These are phyloP conservation scores for Prorocentrum cordatum DNA, from an alignment of 169 alveolate genomes.

Conservation along the genomic window DNA sequence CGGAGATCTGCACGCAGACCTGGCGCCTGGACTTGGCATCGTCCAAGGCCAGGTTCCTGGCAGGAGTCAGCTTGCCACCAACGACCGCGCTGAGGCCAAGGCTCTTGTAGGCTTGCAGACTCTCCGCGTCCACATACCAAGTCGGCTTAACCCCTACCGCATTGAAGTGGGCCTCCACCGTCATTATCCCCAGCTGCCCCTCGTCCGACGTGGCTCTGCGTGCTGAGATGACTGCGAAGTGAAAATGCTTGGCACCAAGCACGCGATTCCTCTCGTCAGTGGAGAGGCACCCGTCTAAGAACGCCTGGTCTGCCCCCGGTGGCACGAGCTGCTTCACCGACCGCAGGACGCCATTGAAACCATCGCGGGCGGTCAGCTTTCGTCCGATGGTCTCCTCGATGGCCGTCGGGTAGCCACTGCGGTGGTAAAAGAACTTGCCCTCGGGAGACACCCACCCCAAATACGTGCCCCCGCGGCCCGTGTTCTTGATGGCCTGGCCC, in stretches of 20 bases:
- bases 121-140: background rate
- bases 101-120: background rate
- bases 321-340: too few species aligned
- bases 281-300: too few species aligned
- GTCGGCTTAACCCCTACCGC: background rate
- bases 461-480: background rate
- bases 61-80: background rate
- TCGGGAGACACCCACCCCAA: background rate
- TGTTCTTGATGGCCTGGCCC: background rate
- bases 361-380: background rate
- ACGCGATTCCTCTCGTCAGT: background rate
- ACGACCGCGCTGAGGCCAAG: background rate
- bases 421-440: background rate
- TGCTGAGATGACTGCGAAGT: background rate
- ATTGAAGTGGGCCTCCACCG: background rate
- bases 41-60: background rate
- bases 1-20: background rate
- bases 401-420: too few species aligned
- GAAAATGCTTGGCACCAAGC: background rate
- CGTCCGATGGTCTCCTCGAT: background rate
- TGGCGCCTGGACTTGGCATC: background rate
- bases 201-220: background rate
- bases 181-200: background rate
- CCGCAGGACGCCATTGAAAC: constrained; percentile 25
- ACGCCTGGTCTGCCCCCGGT: too few species aligned